Conservation (phyloP, 129 eudicot species). For the Kitagawia praeruptora region DNA sequence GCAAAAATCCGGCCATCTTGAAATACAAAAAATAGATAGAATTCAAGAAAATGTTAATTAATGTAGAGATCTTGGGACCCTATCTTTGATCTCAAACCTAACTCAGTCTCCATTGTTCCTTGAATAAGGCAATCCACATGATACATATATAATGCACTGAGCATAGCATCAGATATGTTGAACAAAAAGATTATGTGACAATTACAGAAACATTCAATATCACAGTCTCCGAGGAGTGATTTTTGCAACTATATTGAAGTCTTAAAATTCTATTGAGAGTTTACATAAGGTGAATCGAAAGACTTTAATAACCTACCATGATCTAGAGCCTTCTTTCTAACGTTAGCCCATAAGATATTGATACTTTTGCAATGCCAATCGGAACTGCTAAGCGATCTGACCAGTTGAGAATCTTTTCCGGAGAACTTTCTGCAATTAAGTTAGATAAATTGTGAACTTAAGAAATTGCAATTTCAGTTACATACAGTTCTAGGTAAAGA, state of each 20-base stretch:
- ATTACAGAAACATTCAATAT: background rate
- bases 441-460: background rate
- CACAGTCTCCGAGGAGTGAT: background rate
- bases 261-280: background rate
- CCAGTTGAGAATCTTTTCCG: constrained; percentile 61
- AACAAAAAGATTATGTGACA: background rate
- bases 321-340: constrained; percentile 44
- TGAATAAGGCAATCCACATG: no score
- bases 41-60: no score
- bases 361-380: constrained; percentile 58
- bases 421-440: constrained; percentile 38
- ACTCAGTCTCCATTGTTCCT: no score
- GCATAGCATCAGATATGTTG: background rate
- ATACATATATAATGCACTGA: background rate
- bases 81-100: no score
- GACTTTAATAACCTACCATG: constrained; percentile 58
- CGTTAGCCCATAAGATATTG: constrained; percentile 15
- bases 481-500: background rate
- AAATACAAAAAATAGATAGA: no score
- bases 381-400: constrained; percentile 67
- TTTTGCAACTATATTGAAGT: background rate
- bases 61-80: no score
- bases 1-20: no score
- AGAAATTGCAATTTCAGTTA: background rate
- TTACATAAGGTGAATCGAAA: background rate